Evolutionary conservation across 2,329 filamentous ascomycete species (phyloP).

Genomic region (Teratosphaeria nubilosa): DNA sequence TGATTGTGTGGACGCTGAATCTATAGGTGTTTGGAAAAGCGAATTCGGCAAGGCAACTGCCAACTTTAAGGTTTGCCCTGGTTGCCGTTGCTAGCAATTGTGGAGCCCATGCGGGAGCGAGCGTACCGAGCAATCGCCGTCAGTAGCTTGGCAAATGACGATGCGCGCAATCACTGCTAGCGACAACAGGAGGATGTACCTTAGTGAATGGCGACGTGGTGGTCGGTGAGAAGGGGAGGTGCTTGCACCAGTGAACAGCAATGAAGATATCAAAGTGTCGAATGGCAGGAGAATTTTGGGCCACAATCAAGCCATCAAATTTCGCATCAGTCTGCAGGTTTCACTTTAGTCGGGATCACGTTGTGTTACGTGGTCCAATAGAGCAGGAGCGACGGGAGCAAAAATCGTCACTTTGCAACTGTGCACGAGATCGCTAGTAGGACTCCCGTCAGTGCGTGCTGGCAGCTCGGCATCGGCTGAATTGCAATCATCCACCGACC

Average conservation of each 20-base stretch:
- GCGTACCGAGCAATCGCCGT: not conserved
- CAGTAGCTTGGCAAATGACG: not conserved
- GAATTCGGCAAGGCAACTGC: not conserved
- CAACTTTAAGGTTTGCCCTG: not conserved
- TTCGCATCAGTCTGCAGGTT: not conserved
- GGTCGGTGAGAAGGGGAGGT: not conserved
- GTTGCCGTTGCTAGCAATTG: not conserved
- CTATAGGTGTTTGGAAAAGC: not conserved
- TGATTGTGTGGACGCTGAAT: not conserved
- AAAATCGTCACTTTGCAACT: not conserved
- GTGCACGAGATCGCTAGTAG: not conserved
- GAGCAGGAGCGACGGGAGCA: not conserved
- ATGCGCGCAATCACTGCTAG: too few relatives aligned
- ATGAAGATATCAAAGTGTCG: not conserved
- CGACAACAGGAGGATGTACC: too few relatives aligned
- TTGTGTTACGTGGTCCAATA: not conserved
- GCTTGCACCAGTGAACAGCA: not conserved
- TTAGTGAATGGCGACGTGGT: not conserved
- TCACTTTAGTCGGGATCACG: not conserved
- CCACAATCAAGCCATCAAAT: not conserved
- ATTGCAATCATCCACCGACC: not conserved
- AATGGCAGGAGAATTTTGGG: not conserved
- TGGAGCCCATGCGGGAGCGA: not conserved
- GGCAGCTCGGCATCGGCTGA: not conserved
- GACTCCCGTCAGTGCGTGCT: not conserved